Conservation (phyloP, 2,329 filamentous ascomycete species). For the Aureobasidium pullulans region DNA sequence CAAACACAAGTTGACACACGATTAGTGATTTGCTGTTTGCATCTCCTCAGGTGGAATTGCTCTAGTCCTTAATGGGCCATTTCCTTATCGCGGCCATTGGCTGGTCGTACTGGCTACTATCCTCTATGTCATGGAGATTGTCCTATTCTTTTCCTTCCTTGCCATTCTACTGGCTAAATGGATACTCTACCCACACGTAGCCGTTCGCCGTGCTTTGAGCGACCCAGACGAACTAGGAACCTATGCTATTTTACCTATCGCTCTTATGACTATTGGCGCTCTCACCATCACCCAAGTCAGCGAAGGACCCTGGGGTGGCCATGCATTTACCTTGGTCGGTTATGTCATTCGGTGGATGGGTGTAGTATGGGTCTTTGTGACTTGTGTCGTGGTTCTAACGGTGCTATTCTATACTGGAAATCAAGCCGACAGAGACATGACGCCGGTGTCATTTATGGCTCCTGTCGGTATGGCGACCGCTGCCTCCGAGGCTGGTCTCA, state of each 20-base stretch:
- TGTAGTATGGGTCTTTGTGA: slow-evolving; percentile 12
- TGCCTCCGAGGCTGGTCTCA: slow-evolving; percentile 11
- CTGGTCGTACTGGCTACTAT: slow-evolving; percentile 12
- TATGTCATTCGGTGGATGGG: slow-evolving; percentile 19
- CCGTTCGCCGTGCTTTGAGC: slow-evolving; percentile 2
- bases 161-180: neutral
- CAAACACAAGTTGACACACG: neutral
- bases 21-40: slow-evolving; percentile 4
- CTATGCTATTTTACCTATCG: slow-evolving; percentile 15
- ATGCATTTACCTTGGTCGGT: slow-evolving; percentile 17
- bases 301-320: slow-evolving; percentile 16
- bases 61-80: slow-evolving; percentile 11
- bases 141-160: slow-evolving; percentile 16
- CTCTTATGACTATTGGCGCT: slow-evolving; percentile 15
- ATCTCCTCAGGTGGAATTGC: slow-evolving; percentile 15
- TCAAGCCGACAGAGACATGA: slow-evolving; percentile 3
- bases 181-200: slow-evolving; percentile 13
- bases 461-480: slow-evolving; percentile 15
- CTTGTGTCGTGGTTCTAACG: slow-evolving; percentile 13
- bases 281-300: slow-evolving; percentile 14
- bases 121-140: slow-evolving; percentile 5
- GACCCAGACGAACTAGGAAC: slow-evolving; percentile 13
- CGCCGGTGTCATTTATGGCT: slow-evolving; percentile 14
- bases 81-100: slow-evolving; percentile 15
- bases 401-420: slow-evolving; percentile 13